Percentiles rank a stretch among this genome's conserved stretches.
Evolutionary conservation across 768 basidiomycete genomes (phyloP).

Genomic region (Piloderma croceum): DNA sequence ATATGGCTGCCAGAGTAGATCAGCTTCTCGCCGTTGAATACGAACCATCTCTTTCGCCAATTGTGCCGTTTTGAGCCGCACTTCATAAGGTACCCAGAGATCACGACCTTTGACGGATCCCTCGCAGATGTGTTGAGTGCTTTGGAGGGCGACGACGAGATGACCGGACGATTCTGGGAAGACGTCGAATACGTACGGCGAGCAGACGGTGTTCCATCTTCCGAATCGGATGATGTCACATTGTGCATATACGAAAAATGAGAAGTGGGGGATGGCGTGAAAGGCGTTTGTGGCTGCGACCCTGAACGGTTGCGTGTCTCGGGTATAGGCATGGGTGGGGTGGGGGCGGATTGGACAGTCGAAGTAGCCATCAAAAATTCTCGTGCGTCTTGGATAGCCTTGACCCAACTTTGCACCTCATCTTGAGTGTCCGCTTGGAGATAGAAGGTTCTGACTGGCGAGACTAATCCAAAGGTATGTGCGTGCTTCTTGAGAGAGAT

Average conservation of each 20-base stretch:
- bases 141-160: constrained; percentile 42
- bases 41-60: constrained; percentile 98
- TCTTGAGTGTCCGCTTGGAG: constrained; percentile 67
- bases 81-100: constrained; percentile 94
- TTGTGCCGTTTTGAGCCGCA: constrained; percentile 88
- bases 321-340: constrained; percentile 51
- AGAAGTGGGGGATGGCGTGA: constrained; percentile 46
- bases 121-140: constrained; percentile 28
- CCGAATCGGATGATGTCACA: constrained; percentile 75
- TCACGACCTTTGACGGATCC: constrained; percentile 72
- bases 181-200: constrained; percentile 39
- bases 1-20: constrained; percentile 92
- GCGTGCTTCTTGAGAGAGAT: constrained; percentile 86
- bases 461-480: constrained; percentile 89
- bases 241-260: constrained; percentile 38
- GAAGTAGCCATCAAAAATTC: constrained; percentile 58
- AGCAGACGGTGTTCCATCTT: constrained; percentile 53
- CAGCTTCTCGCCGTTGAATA: constrained; percentile 82
- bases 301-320: constrained; percentile 23
- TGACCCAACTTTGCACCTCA: constrained; percentile 83
- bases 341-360: constrained; percentile 47
- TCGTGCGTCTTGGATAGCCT: constrained; percentile 72
- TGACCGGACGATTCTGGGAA: constrained; percentile 38
- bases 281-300: constrained; percentile 24
- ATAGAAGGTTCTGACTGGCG: constrained; percentile 85